These are phyloP conservation scores for Nicotiana tabacum DNA, from an alignment of 257 asterid genomes.

Conservation along the genomic window DNA sequence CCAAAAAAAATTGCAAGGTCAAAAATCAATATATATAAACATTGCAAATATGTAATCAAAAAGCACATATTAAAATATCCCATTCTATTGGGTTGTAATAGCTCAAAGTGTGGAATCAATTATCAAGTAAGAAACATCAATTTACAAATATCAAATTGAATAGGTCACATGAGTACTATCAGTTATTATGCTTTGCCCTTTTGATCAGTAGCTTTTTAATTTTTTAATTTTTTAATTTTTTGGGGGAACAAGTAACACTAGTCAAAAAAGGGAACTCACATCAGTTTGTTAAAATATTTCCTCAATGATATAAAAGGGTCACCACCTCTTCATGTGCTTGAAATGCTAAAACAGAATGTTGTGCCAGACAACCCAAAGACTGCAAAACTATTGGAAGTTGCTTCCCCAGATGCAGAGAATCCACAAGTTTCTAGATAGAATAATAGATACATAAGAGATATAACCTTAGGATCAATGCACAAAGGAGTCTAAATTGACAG, in stretches of 20 bases:
- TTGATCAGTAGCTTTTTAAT: neutral
- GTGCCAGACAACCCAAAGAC: constrained; percentile 83
- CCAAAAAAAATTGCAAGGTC: too few relatives aligned
- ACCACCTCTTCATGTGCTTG: constrained; percentile 55
- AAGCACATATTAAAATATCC: too few relatives aligned
- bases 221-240: neutral
- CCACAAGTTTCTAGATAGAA: constrained; percentile 52
- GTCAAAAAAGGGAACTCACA: constrained; percentile 35
- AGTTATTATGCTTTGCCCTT: neutral
- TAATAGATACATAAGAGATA: neutral
- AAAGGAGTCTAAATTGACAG: neutral
- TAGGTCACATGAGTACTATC: constrained; percentile 10
- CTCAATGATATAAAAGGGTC: constrained; percentile 40
- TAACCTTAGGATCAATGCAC: neutral
- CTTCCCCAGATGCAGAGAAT: constrained; percentile 46
- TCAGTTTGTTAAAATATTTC: constrained; percentile 52
- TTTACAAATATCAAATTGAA: constrained; percentile 15
- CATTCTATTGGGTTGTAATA: too few relatives aligned
- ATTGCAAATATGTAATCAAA: too few relatives aligned
- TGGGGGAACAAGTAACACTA: neutral
- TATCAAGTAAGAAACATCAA: constrained; percentile 12
- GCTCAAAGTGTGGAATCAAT: too few relatives aligned
- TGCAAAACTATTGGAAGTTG: constrained; percentile 66
- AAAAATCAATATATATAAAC: too few relatives aligned
- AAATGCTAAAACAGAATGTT: constrained; percentile 50